A percentile compares a stretch with the other conserved stretches of the same genome.
Evolutionary conservation across 2,329 filamentous ascomycete genomes (phyloP).

Genomic region (Dactylellina drechsleri): DNA sequence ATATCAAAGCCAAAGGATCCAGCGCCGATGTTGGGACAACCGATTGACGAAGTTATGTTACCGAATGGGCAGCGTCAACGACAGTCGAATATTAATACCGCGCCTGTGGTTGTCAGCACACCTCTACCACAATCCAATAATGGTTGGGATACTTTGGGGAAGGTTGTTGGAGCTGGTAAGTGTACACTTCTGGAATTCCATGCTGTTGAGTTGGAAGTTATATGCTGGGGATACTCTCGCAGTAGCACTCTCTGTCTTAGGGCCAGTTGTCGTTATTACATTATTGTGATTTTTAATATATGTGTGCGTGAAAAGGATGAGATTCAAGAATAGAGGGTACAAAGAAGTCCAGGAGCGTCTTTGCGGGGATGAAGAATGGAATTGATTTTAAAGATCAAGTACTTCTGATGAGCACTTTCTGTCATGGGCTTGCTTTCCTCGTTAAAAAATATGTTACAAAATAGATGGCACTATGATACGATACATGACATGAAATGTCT

Average conservation of each 20-base stretch:
- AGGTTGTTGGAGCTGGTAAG: slow-evolving; percentile 30
- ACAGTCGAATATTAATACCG: background rate
- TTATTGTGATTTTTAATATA: slow-evolving; percentile 1
- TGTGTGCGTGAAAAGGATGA: slow-evolving; percentile 11
- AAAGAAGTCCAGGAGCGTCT: slow-evolving; percentile 21
- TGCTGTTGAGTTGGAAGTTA: background rate
- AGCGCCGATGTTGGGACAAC: slow-evolving; percentile 10
- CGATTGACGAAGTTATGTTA: slow-evolving; percentile 41
- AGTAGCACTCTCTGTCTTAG: slow-evolving; percentile 29
- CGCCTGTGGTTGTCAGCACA: background rate
- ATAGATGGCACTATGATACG: slow-evolving; percentile 3
- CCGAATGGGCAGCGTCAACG: slow-evolving; percentile 14
- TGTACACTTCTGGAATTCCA: background rate
- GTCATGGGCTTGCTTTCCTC: too few relatives aligned
- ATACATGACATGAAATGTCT: background rate
- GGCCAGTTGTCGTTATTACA: slow-evolving; percentile 15
- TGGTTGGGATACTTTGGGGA: slow-evolving; percentile 20
- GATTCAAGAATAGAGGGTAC: slow-evolving; percentile 27
- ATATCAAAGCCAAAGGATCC: slow-evolving; percentile 1
- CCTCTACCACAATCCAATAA: background rate
- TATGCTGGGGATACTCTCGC: background rate
- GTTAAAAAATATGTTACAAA: background rate
- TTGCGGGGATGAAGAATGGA: slow-evolving; percentile 39
- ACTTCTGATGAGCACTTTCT: background rate
- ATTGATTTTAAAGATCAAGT: slow-evolving; percentile 7